Evolutionary conservation across 371 early-diverging fungal species (phyloP).

Genomic region (Chytridium lagenaria): DNA sequence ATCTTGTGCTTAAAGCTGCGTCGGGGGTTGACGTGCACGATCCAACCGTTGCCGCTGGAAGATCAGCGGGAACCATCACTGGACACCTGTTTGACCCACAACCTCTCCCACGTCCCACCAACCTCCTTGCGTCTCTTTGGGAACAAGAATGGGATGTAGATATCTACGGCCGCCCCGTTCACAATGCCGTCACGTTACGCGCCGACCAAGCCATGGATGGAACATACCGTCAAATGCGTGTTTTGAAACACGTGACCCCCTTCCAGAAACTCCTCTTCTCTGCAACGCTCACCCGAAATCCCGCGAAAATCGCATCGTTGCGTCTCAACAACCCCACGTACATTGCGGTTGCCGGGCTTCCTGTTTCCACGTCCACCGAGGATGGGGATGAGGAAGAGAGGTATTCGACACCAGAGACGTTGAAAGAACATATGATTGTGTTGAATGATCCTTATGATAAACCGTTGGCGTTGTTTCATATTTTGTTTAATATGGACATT

Average conservation of each 20-base stretch:
- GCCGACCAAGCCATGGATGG: slow-evolving; percentile 11
- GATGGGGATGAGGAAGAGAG: slow-evolving; percentile 13
- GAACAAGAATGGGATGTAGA: background rate
- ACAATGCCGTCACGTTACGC: slow-evolving; percentile 22
- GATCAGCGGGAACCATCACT: background rate
- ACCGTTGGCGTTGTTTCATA: slow-evolving; percentile 60
- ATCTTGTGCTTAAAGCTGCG: slow-evolving; percentile 72
- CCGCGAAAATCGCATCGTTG: slow-evolving; percentile 89
- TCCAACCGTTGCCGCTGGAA: background rate
- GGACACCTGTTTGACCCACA: too few species aligned
- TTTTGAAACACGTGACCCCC: slow-evolving; percentile 59
- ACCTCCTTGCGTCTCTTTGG: slow-evolving; percentile 53
- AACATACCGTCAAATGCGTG: slow-evolving; percentile 67
- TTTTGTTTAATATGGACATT: slow-evolving; percentile 69
- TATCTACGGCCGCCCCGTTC: slow-evolving; percentile 7
- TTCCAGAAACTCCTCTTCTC: slow-evolving; percentile 90
- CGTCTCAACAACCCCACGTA: slow-evolving; percentile 62
- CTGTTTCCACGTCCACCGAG: background rate
- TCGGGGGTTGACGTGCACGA: slow-evolving; percentile 9
- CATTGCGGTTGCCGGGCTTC: slow-evolving; percentile 42
- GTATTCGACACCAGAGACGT: slow-evolving; percentile 48
- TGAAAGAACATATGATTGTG: slow-evolving; percentile 48
- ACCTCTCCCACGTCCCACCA: slow-evolving; percentile 71
- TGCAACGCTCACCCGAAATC: slow-evolving; percentile 89
- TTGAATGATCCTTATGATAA: slow-evolving; percentile 36